Percentiles rank a stretch among this genome's conserved stretches.
These are phyloP conservation scores for Termitomyces sp. DNA, from an alignment of 768 basidiomycete genomes.

Conservation along the genomic window DNA sequence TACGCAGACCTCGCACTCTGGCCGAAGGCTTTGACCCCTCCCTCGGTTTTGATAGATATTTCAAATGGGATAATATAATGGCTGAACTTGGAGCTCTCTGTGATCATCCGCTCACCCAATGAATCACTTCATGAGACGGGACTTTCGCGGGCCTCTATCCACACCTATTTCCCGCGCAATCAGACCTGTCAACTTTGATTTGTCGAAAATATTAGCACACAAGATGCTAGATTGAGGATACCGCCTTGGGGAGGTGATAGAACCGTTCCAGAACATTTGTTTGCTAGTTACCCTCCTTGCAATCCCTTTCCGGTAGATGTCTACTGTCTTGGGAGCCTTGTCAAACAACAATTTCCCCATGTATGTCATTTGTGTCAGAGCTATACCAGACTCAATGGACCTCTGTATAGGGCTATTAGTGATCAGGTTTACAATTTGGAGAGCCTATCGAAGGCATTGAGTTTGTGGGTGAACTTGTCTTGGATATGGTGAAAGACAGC, in stretches of 20 bases:
- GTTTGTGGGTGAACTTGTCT: constrained; percentile 23
- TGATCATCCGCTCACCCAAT: constrained; percentile 13
- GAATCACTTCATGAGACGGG: constrained; percentile 6
- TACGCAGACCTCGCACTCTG: no score
- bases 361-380: background rate
- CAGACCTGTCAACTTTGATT: constrained; percentile 4
- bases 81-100: constrained; percentile 15
- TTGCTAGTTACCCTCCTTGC: constrained; percentile 12
- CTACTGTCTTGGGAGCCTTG: constrained; percentile 28
- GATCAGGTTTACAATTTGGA: background rate
- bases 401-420: background rate
- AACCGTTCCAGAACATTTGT: constrained; percentile 23
- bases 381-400: background rate
- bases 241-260: constrained; percentile 22
- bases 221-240: constrained; percentile 17
- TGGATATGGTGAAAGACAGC: constrained; percentile 29
- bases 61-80: constrained; percentile 23
- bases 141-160: constrained; percentile 6
- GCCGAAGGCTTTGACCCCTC: background rate
- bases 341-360: constrained; percentile 11
- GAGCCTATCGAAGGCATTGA: constrained; percentile 16
- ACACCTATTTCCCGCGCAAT: constrained; percentile 12
- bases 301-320: constrained; percentile 30
- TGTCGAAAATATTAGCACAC: constrained; percentile 14
- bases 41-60: constrained; percentile 3